Conservation (phyloP, 305 asterid species). For the Solanum hybrid region DNA sequence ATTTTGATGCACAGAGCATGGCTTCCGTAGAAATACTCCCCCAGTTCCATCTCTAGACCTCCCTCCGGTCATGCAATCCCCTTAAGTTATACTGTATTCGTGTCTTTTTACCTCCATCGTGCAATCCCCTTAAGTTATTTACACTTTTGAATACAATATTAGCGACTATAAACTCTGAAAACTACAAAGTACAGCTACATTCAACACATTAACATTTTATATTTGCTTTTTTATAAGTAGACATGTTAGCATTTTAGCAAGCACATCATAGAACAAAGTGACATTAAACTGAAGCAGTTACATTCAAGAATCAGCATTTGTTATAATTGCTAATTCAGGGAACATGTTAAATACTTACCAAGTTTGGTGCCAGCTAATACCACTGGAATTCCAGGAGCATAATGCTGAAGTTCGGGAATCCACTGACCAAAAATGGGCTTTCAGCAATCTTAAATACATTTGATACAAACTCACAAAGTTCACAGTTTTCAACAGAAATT, state of each 20-base stretch:
- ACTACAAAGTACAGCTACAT: background rate
- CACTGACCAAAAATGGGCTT: conserved; percentile 52
- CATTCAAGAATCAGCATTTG: background rate
- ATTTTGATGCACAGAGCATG: background rate
- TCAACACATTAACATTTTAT: background rate
- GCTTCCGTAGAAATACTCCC: background rate
- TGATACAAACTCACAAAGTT: background rate
- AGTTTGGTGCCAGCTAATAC: conserved; percentile 89
- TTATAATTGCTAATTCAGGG: background rate
- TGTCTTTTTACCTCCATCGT: background rate
- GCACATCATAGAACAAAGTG: background rate
- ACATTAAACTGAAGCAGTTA: background rate
- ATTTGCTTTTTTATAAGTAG: background rate
- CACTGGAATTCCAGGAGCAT: conserved; percentile 83
- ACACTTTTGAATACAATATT: background rate
- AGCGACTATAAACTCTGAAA: background rate
- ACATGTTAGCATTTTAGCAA: background rate
- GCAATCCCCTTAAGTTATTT: background rate
- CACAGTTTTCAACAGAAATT: background rate
- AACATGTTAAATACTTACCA: conserved; percentile 35
- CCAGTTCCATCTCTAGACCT: background rate
- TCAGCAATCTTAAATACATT: conserved; percentile 11
- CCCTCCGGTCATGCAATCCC: background rate
- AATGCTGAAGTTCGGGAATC: conserved; percentile 98
- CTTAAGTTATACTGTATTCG: background rate